Evolutionary conservation across 352 stramenopile species (phyloP), one percentile per base, ranked within the genome.

Genomic region (Pythium rhizo-oryzae): DNA sequence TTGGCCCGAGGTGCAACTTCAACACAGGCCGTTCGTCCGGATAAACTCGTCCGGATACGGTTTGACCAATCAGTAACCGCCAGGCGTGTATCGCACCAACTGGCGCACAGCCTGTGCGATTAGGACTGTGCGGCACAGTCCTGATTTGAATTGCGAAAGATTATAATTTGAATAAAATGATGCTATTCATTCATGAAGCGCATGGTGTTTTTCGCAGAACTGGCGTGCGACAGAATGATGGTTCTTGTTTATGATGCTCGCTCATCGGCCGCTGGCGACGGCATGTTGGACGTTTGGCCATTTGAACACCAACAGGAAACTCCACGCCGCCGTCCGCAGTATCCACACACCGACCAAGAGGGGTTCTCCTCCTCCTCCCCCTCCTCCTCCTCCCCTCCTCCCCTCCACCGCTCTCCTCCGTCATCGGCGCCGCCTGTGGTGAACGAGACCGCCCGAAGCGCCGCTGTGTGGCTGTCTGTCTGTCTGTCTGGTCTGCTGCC

Each of bases 201-300:
- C 12, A 1, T 16, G 7, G 2, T 21, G 7, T 47, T 47, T n/a
- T 47, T 47, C 41, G 41, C 41, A 47, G 41, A 47, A n/a, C 11
- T 19, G 18, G 41, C n/a, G 30, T 51, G 49, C 49, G 47, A 51
- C 59, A 65, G 59, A 65, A 65, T 69, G 62, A 69, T 69, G 53
- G 52, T 69, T 56, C 44, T 61, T 63, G 62, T 69, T 69, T 69
- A 69, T 63, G 62, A 47, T 52, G 55, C 62, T 39, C 28, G 16
- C 35, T 39, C 35, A n/a, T n/a, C n/a, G n/a, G n/a, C n/a, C n/a
- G 28, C 41, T 59, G 30, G 51, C 21, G 16, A 43, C 18, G 41
- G 41, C 28, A 47, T n/a, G 41, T 47, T n/a, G 41, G 41, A 47
- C 41, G 62, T 69, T 69, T 69, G 62, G 62, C 62, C 62, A 69